These are phyloP conservation scores for Leptographium lundbergii DNA, from an alignment of 2,329 filamentous ascomycete genomes.

Conservation along the genomic window DNA sequence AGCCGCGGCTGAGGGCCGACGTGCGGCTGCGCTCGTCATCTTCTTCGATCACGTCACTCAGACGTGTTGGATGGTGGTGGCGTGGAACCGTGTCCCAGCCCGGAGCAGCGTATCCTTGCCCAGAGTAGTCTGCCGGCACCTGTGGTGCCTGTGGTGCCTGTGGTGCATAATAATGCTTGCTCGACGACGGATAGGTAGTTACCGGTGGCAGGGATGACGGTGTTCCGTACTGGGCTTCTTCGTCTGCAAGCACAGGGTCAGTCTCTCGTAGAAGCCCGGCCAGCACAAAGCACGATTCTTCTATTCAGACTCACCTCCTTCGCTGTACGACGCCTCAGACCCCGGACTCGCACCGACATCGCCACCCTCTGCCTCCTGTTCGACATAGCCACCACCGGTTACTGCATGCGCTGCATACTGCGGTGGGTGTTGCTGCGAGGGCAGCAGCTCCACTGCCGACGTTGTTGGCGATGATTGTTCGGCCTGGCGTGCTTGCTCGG, in stretches of 20 bases:
- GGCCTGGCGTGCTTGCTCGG: not conserved
- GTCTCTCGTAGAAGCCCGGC: not conserved
- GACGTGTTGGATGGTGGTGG: constrained; percentile 76
- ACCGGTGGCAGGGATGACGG: constrained; percentile 26
- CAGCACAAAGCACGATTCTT: too few species aligned
- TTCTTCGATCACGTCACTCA: constrained; percentile 81
- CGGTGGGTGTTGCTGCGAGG: not conserved
- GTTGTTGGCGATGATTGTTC: not conserved
- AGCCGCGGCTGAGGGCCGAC: constrained; percentile 44
- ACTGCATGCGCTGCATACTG: not conserved
- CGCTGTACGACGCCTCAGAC: constrained; percentile 52
- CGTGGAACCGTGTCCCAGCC: constrained; percentile 61
- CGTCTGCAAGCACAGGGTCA: constrained; percentile 25
- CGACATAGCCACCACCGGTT: not conserved
- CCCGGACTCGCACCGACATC: constrained; percentile 16
- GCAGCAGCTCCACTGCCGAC: not conserved
- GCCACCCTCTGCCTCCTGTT: not conserved
- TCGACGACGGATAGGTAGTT: constrained; percentile 21
- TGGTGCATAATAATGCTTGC: constrained; percentile 31
- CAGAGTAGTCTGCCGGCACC: constrained; percentile 46
- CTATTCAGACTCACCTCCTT: constrained; percentile 29
- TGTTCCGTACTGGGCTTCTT: constrained; percentile 42
- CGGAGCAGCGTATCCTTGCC: constrained; percentile 50
- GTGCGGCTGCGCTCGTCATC: constrained; percentile 72
- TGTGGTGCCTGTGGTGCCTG: constrained; percentile 10